These are phyloP conservation scores for Hericium erinaceus DNA, from an alignment of 768 basidiomycete genomes.

Conservation along the genomic window DNA sequence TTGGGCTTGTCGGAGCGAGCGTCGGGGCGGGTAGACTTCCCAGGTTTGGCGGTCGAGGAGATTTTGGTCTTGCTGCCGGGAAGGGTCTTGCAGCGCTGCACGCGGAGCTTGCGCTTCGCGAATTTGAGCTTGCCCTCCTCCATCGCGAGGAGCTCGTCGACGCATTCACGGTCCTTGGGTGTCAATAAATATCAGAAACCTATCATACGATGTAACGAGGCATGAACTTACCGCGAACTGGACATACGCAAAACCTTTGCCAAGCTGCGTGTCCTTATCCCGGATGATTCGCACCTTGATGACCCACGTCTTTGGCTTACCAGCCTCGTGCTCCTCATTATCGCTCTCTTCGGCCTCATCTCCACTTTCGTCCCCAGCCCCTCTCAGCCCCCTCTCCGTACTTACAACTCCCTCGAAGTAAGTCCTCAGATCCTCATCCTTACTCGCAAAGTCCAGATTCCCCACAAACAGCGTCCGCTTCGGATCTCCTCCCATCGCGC, in stretches of 20 bases:
- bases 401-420: slow-evolving; percentile 79
- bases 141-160: slow-evolving; percentile 85
- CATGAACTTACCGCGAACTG: slow-evolving; percentile 61
- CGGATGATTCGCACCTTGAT: slow-evolving; percentile 79
- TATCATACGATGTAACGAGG: neutral
- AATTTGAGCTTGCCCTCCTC: slow-evolving; percentile 75
- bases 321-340: slow-evolving; percentile 18
- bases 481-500: slow-evolving; percentile 46
- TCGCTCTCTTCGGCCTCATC: slow-evolving; percentile 18
- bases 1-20: neutral
- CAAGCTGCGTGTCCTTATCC: slow-evolving; percentile 86
- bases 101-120: slow-evolving; percentile 84
- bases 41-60: slow-evolving; percentile 5
- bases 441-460: slow-evolving; percentile 84
- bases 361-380: slow-evolving; percentile 20
- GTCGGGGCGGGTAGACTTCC: neutral
- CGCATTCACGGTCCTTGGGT: slow-evolving; percentile 75
- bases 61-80: slow-evolving; percentile 27
- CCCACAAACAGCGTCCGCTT: slow-evolving; percentile 86
- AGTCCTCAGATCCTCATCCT: slow-evolving; percentile 79
- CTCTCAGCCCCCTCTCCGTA: slow-evolving; percentile 63
- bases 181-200: neutral
- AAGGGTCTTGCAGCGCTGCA: slow-evolving; percentile 83
- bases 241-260: slow-evolving; percentile 93
- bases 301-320: slow-evolving; percentile 53